A percentile compares a stretch with the other conserved stretches of the same genome.
Conservation (phyloP, 495 filamentous ascomycete species). For the Aspergillus incahuasiensis region DNA sequence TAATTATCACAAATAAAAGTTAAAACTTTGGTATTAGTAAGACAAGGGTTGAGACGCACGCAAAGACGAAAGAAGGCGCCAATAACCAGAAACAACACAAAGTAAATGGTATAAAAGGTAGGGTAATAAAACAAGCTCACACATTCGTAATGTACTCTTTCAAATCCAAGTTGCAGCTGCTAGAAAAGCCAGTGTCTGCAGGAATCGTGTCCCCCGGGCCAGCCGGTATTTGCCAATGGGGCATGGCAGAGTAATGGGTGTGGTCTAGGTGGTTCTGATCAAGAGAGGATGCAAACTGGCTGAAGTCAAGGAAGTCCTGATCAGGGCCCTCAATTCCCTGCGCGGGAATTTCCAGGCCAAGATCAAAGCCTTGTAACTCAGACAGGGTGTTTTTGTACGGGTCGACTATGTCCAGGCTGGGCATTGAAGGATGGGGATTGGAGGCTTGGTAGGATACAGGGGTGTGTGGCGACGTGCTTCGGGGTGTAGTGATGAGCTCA, state of each 20-base stretch:
- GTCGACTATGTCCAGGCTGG: neutral
- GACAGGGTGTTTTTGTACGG: constrained; percentile 11
- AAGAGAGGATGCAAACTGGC: constrained; percentile 32
- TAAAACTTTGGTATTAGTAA: neutral
- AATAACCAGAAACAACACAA: no score
- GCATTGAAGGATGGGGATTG: neutral
- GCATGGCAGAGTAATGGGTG: constrained; percentile 13
- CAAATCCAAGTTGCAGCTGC: neutral
- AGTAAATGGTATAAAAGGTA: no score
- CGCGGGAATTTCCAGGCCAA: constrained; percentile 23
- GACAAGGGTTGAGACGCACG: neutral
- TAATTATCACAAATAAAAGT: neutral
- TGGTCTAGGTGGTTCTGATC: constrained; percentile 28
- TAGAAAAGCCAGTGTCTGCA: neutral
- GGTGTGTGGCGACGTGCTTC: constrained; percentile 36
- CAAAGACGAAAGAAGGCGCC: no score
- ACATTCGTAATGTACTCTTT: neutral
- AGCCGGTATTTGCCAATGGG: neutral
- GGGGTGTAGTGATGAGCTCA: constrained; percentile 33
- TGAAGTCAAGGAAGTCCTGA: constrained; percentile 37
- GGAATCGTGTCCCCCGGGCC: neutral
- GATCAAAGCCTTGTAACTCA: constrained; percentile 24
- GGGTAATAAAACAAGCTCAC: neutral
- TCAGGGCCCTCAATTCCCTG: constrained; percentile 22
- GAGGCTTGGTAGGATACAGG: constrained; percentile 34